Evolutionary conservation across 352 stramenopile genomes (phyloP), one percentile per base, ranked within the genome.

Genomic region (Pythium guiyangense): DNA sequence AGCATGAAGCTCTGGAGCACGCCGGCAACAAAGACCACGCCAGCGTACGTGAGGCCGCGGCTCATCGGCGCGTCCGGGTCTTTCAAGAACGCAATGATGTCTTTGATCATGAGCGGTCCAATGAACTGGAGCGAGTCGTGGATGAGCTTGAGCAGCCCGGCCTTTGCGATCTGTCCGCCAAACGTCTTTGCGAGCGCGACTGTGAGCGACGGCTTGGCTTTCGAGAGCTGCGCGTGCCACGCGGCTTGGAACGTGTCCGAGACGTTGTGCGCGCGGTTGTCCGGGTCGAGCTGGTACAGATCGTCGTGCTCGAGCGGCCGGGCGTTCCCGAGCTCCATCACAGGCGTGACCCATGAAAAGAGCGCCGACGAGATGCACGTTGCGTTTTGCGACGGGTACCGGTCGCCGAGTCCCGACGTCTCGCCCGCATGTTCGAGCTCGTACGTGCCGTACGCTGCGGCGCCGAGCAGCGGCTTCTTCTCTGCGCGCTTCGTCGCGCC

Each of bases 121-220:
- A 94, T 80, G 62, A 94, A 94, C 74, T 92, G 84, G 51, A 92
- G 65, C 68, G 75, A 84, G 69, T 91, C 79, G 68, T 91, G 82
- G 43, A 94, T 52, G 47, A 92, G 67, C 67, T 92, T 94, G 52
- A 94, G 73, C 22, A 90, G 60, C 12, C 71, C 84, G 0, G 84
- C 80, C 2, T 71, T 59, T 14, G 71, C 58, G 44, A 87, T 74
- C 47, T 85, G 77, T 3, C 70, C 60, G 31, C 84, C 84, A 60
- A 92, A 92, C 17, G 71, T 69, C 3, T 52, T 50, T 12, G 64
- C 59, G n/a, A 93, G 51, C 40, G 75, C 77, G 62, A 63, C 72
- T 34, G 74, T 69, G 25, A 92, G 73, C 52, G 73, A 89, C 15
- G 83, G 78, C 25, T 66, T 67, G n/a, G 35, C 6, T 12, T 45